Evolutionary conservation across 352 stramenopile species (phyloP).

Genomic region (Salisapilia sapeloensis): DNA sequence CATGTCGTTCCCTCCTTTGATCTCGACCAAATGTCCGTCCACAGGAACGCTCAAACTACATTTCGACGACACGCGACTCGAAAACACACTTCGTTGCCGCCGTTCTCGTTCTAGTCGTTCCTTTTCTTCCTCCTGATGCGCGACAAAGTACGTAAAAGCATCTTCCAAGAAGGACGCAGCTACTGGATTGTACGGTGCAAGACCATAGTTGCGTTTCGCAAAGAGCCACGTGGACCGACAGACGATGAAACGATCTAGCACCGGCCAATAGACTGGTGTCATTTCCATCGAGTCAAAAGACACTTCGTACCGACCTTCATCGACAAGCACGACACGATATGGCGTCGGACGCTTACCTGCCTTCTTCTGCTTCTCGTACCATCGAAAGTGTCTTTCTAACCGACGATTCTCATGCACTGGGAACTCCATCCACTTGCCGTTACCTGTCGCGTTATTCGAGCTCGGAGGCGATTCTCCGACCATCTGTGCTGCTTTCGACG

Average conservation of each 20-base stretch:
- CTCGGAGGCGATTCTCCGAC: background rate
- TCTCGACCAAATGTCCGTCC: slow-evolving; percentile 65
- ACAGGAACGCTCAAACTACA: slow-evolving; percentile 53
- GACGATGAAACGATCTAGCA: slow-evolving; percentile 45
- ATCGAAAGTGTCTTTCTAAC: slow-evolving; percentile 46
- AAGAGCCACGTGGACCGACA: slow-evolving; percentile 67
- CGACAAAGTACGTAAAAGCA: slow-evolving; percentile 62
- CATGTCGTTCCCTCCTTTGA: slow-evolving; percentile 60
- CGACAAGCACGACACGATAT: slow-evolving; percentile 46
- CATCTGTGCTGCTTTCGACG: no score
- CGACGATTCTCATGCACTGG: slow-evolving; percentile 48
- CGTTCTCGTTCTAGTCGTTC: slow-evolving; percentile 25
- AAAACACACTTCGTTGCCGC: slow-evolving; percentile 27
- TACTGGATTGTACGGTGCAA: slow-evolving; percentile 52
- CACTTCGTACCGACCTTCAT: slow-evolving; percentile 71
- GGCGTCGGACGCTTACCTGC: slow-evolving; percentile 16
- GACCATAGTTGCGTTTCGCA: slow-evolving; percentile 60
- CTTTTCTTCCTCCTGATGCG: slow-evolving; percentile 44
- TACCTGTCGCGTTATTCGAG: no score
- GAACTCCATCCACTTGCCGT: slow-evolving; percentile 71
- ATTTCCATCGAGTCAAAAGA: slow-evolving; percentile 62
- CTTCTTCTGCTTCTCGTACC: slow-evolving; percentile 35
- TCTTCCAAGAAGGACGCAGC: slow-evolving; percentile 29
- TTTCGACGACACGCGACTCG: slow-evolving; percentile 1
- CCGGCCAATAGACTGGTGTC: slow-evolving; percentile 64